Conservation (phyloP, 768 basidiomycete species). For the Suillus sp. region DNA sequence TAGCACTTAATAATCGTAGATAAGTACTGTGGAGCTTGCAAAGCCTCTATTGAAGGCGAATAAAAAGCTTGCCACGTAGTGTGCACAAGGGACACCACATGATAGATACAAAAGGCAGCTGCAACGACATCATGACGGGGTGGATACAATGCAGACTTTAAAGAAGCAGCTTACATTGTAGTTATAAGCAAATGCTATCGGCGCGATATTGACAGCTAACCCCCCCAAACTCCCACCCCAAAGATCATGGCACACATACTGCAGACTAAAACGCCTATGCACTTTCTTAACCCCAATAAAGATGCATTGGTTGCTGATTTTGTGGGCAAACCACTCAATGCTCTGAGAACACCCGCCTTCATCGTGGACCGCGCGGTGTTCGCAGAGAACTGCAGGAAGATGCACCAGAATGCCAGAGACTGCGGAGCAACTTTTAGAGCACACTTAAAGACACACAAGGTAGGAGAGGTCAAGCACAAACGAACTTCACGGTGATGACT, state of each 20-base stretch:
- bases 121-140: background rate
- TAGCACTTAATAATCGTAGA: background rate
- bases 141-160: background rate
- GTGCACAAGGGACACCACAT: background rate
- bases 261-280: constrained; percentile 52
- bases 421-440: constrained; percentile 77
- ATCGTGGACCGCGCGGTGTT: constrained; percentile 76
- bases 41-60: background rate
- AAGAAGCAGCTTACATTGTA: background rate
- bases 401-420: constrained; percentile 65
- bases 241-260: constrained; percentile 26
- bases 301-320: constrained; percentile 54
- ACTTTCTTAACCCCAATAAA: constrained; percentile 47
- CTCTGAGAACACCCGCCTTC: constrained; percentile 74
- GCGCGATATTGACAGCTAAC: background rate
- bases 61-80: constrained; percentile 4
- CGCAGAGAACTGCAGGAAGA: constrained; percentile 68
- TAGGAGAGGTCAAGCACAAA: constrained; percentile 25
- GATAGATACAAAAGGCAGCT: constrained; percentile 1
- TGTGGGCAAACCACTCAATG: constrained; percentile 54
- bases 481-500: constrained; percentile 12
- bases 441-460: constrained; percentile 87
- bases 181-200: background rate
- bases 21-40: background rate
- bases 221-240: background rate